These are phyloP conservation scores for Mycena kentingensis DNA, from an alignment of 768 basidiomycete species.

Conservation along the genomic window DNA sequence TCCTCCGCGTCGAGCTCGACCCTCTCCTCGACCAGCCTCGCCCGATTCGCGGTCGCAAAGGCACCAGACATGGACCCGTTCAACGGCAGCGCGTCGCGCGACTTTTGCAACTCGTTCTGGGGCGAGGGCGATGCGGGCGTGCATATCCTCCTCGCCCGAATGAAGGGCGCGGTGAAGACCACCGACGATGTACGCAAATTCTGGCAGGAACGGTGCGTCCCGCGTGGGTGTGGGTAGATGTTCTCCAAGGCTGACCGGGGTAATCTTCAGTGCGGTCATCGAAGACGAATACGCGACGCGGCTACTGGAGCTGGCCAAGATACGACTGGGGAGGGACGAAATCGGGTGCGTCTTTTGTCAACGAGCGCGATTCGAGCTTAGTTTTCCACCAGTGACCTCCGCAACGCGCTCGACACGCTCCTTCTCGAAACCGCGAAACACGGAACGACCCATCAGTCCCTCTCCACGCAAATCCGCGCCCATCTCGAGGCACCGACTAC, in stretches of 20 bases:
- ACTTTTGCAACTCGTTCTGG: slow-evolving; percentile 99
- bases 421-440: slow-evolving; percentile 85
- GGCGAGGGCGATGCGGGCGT: slow-evolving; percentile 83
- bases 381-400: slow-evolving; percentile 62
- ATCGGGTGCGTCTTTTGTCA: slow-evolving; percentile 13
- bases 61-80: too few relatives aligned
- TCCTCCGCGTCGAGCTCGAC: too few relatives aligned
- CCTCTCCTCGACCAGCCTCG: too few relatives aligned
- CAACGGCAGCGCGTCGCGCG: slow-evolving; percentile 45
- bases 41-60: too few relatives aligned
- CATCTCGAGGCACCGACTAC: slow-evolving; percentile 71
- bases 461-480: slow-evolving; percentile 73
- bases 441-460: slow-evolving; percentile 66
- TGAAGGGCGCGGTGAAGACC: slow-evolving; percentile 82
- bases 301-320: slow-evolving; percentile 9
- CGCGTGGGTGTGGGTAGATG: slow-evolving; percentile 54
- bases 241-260: slow-evolving; percentile 93
- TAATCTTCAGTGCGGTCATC: slow-evolving; percentile 47
- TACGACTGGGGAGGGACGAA: slow-evolving; percentile 19
- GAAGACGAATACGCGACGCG: slow-evolving; percentile 22
- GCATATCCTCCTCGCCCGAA: slow-evolving; percentile 86
- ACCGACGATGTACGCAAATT: slow-evolving; percentile 85
- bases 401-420: slow-evolving; percentile 77
- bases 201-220: slow-evolving; percentile 89
- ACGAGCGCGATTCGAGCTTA: not conserved